phyloP scores from a whole-genome alignment of 192 early-diverging fungal species.

The Chytriomyces sp. region DNA sequence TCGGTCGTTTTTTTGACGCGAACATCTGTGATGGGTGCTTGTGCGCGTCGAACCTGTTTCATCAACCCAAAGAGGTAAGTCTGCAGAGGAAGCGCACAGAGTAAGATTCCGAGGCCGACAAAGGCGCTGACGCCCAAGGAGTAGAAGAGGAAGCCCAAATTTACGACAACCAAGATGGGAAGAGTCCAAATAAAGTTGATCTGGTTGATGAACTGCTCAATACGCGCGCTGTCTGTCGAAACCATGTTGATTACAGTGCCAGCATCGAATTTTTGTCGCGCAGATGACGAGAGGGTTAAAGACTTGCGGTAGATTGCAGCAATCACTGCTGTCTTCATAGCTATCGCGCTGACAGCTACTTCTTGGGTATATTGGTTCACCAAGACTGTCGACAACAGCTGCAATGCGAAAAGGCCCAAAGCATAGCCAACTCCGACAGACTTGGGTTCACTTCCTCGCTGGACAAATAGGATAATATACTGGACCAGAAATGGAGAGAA shows the following conservation, averaged over 20 bases:
- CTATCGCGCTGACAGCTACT: conserved; percentile 34
- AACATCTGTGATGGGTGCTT: conserved; percentile 66
- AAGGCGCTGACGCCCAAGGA: conserved; percentile 44
- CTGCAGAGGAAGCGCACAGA: conserved; percentile 46
- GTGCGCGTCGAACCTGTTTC: conserved; percentile 32
- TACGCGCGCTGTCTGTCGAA: background rate
- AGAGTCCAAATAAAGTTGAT: conserved; percentile 54
- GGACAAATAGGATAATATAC: conserved; percentile 40
- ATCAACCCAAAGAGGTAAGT: conserved; percentile 37
- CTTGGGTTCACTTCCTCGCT: background rate
- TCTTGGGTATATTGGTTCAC: conserved; percentile 43
- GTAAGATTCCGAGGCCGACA: conserved; percentile 48
- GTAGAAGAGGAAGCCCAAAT: conserved; percentile 51
- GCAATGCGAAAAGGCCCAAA: background rate
- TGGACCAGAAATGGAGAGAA: conserved; percentile 51
- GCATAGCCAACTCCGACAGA: background rate
- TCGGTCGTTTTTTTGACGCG: conserved; percentile 75
- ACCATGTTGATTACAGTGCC: conserved; percentile 66
- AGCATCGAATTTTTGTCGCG: conserved; percentile 57
- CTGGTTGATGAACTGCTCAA: conserved; percentile 39
- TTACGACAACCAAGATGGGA: conserved; percentile 66
- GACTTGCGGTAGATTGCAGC: conserved; percentile 62
- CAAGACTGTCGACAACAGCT: conserved; percentile 24
- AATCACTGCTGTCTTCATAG: conserved; percentile 47
- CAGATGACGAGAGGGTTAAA: conserved; percentile 50